Evolutionary conservation across 2,329 filamentous ascomycete species (phyloP).

Genomic region (Ophiostoma sp.): DNA sequence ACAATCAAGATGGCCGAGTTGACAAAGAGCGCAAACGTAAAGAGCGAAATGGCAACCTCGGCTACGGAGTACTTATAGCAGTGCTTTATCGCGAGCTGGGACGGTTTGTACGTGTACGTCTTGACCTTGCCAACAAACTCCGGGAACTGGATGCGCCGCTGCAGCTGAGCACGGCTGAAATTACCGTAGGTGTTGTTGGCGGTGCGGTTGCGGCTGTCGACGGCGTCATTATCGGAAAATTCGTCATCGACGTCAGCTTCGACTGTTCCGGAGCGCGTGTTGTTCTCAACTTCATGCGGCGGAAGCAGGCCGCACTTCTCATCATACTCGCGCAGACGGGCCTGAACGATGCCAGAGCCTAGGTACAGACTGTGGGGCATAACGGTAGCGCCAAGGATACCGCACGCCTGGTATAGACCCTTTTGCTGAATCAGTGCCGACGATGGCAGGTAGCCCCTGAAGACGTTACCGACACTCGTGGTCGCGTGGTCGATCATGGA

Average conservation of each 20-base stretch:
- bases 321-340: slow-evolving; percentile 60
- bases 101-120: slow-evolving; percentile 58
- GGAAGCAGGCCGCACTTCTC: slow-evolving; percentile 50
- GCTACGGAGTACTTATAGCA: slow-evolving; percentile 68
- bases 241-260: slow-evolving; percentile 29
- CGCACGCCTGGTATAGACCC: slow-evolving; percentile 63
- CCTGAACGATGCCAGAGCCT: slow-evolving; percentile 63
- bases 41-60: slow-evolving; percentile 66
- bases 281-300: slow-evolving; percentile 3
- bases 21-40: slow-evolving; percentile 78
- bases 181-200: neutral
- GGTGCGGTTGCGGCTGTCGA: slow-evolving; percentile 18
- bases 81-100: slow-evolving; percentile 63
- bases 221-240: slow-evolving; percentile 27
- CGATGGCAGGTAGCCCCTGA: slow-evolving; percentile 61
- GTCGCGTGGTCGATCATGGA: slow-evolving; percentile 55
- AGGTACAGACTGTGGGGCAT: slow-evolving; percentile 67
- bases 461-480: slow-evolving; percentile 50
- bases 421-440: slow-evolving; percentile 51
- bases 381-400: slow-evolving; percentile 70
- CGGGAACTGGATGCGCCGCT: slow-evolving; percentile 5
- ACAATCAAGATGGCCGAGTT: slow-evolving; percentile 79
- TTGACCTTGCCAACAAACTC: slow-evolving; percentile 36
- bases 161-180: neutral
- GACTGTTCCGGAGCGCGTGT: neutral